Evolutionary conservation across 495 filamentous ascomycete species (phyloP), one percentile per base, ranked within the genome.

Genomic region (Acidomyces sp.): DNA sequence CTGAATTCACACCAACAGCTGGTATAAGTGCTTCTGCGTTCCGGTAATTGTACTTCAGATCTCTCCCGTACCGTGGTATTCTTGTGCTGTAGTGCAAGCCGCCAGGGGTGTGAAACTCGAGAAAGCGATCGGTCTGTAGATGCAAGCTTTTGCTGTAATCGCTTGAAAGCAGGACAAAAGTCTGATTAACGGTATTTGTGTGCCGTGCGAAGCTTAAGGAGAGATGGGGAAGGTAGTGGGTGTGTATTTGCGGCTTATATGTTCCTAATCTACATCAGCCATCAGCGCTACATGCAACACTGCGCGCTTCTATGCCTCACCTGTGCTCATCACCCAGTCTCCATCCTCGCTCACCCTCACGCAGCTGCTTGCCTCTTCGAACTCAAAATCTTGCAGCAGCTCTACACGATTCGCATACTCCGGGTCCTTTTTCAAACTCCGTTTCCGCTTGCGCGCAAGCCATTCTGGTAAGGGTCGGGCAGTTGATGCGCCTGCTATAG

Each of bases 301-400:
- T 30, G 12, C 15, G 13, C 13, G 25, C 25, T 19, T 19, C 17
- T n/a, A 25, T 31, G n/a, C 41, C 41, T 21, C 74, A 71, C 88
- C 90, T 48, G 88, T 92, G 51, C 85, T 93, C 82, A 96, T 92
- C 7, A 94, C 84, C 83, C 90, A 99, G 54, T 96, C 78, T 25
- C 88, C 87, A 72, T 99, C 92, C 42, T 95, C 90, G 56, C 84
- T 93, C 23, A 85, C 80, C 24, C 85, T 68, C 33, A 99, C 70
- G 57, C 88, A 95, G 32, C 78, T 73, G 56, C 87, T 94, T n/a
- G 92, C 86, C 60, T 99, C 92, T 54, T 96, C 90, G 48, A 96
- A 99, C 53, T 93, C 87, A 56, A 99, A 99, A 55, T 96, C 88
- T 54, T 99, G 92, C 18, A 99, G 69, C 34, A 99, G 67, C 59